Conservation (phyloP, 2,329 filamentous ascomycete genomes). For the Fusarium sp. region DNA sequence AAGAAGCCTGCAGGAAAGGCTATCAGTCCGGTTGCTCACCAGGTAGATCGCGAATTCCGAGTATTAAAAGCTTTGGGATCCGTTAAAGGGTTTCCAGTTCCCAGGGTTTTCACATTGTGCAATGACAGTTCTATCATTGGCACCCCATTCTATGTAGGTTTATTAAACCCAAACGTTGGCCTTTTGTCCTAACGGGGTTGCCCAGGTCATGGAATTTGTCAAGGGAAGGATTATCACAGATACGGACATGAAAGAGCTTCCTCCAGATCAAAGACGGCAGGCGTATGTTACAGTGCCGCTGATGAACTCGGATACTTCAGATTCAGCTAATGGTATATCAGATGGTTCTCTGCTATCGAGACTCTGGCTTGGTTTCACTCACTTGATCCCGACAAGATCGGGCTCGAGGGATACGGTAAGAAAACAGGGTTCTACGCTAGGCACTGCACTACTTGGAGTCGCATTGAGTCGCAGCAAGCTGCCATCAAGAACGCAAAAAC, state of each 20-base stretch:
- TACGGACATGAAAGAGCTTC: neutral
- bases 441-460: neutral
- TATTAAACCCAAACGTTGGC: fast-evolving
- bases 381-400: neutral
- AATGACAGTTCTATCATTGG: neutral
- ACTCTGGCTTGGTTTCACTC: neutral
- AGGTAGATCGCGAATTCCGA: neutral
- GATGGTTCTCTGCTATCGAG: neutral
- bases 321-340: neutral
- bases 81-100: neutral
- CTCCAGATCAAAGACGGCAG: neutral
- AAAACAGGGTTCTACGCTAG: neutral
- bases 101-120: neutral
- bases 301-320: fast-evolving
- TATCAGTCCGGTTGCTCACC: neutral
- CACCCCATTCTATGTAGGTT: neutral
- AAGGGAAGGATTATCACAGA: neutral
- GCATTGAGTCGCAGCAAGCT: neutral
- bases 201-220: neutral
- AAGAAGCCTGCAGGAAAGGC: neutral
- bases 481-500: neutral
- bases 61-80: neutral
- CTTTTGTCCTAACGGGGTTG: too few species aligned
- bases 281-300: neutral
- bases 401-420: neutral